Evolutionary conservation across 1,284 basidiomycete species (phyloP).

Genomic region (Naganishia cerealis): DNA sequence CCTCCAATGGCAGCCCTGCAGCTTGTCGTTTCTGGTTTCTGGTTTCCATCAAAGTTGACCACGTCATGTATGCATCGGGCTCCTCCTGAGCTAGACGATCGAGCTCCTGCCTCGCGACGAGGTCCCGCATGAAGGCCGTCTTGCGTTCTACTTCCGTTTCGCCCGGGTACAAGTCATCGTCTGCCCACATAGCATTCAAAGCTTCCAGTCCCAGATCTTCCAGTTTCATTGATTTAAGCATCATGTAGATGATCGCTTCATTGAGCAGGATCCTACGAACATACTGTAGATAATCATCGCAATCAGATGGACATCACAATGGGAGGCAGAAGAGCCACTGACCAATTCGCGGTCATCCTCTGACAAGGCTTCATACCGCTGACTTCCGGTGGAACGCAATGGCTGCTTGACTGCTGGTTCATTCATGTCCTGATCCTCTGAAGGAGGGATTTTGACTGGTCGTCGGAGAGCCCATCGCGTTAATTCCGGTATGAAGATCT

Average conservation of each 20-base stretch:
- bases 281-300: not conserved
- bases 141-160: conserved; percentile 16
- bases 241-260: conserved; percentile 19
- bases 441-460: conserved; percentile 5
- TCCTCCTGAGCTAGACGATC: conserved; percentile 18
- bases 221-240: conserved; percentile 8
- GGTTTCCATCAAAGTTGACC: conserved; percentile 18
- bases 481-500: conserved; percentile 39
- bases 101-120: conserved; percentile 18
- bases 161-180: conserved; percentile 16
- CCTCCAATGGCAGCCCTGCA: conserved; percentile 14
- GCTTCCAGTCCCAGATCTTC: conserved; percentile 6
- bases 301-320: not conserved
- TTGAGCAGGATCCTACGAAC: conserved; percentile 15
- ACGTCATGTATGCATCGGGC: conserved; percentile 12
- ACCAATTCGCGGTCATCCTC: conserved; percentile 18
- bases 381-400: conserved; percentile 37
- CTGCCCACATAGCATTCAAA: conserved; percentile 8
- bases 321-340: not conserved
- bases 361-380: conserved; percentile 38
- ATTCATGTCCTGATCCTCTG: conserved; percentile 5
- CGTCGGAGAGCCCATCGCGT: conserved; percentile 38
- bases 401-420: conserved; percentile 10
- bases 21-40: conserved; percentile 11
- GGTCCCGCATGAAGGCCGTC: conserved; percentile 21